Conservation (phyloP, 306 rosid species). For the Nissolia schottii region DNA sequence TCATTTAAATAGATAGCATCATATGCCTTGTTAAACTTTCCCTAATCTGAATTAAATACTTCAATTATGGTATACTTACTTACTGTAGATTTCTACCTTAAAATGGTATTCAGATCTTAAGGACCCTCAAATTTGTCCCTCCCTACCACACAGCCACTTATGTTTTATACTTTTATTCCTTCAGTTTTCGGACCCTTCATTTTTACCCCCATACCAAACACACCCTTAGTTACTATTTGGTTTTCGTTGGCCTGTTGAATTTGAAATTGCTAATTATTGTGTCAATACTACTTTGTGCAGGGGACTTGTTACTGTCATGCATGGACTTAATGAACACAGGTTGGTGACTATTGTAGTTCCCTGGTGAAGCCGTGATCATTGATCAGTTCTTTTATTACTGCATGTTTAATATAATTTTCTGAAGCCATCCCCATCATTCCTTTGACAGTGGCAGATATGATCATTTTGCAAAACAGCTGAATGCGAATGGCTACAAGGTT, state of each 20-base stretch:
- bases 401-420: constrained; percentile 16
- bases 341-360: constrained; percentile 22
- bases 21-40: not conserved
- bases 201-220: no score
- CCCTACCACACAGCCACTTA: not conserved
- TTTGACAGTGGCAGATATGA: constrained; percentile 69
- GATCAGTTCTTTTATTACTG: not conserved
- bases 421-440: constrained; percentile 17
- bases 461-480: constrained; percentile 76
- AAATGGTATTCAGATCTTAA: not conserved
- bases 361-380: not conserved
- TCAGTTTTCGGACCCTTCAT: not conserved
- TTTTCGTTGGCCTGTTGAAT: constrained; percentile 7
- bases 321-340: constrained; percentile 98
- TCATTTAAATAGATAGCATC: constrained; percentile 8
- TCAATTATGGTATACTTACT: not conserved
- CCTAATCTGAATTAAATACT: not conserved
- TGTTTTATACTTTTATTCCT: not conserved
- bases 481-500: constrained; percentile 79
- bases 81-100: not conserved
- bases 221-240: not conserved
- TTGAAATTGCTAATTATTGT: constrained; percentile 7
- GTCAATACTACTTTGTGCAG: constrained; percentile 46
- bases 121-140: not conserved
- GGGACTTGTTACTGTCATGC: constrained; percentile 81